Evolutionary conservation across 129 eudicot species (phyloP).

Genomic region (Arctium lappa): DNA sequence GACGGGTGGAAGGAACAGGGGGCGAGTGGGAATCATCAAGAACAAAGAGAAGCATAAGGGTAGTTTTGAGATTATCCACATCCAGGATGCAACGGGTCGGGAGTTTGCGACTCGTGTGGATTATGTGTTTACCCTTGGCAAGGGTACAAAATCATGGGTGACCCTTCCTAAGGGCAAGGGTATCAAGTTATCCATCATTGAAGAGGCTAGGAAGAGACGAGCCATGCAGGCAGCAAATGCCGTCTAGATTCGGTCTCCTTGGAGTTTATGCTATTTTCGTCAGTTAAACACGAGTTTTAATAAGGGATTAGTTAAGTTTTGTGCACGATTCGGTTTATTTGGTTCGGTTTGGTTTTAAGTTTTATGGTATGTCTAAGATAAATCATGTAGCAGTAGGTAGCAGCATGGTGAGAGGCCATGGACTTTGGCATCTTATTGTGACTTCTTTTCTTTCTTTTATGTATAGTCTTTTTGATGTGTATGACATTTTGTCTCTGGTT

Average conservation of each 20-base stretch:
- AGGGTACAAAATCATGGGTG: slow-evolving; percentile 51
- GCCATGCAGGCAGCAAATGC: not conserved
- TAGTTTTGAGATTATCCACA: slow-evolving; percentile 25
- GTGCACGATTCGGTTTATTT: too few species aligned
- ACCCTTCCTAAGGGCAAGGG: slow-evolving; percentile 44
- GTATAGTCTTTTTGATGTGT: too few species aligned
- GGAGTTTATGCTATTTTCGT: not conserved
- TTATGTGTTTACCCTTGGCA: slow-evolving; percentile 38
- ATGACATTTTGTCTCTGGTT: too few species aligned
- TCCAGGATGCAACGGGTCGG: slow-evolving; percentile 35
- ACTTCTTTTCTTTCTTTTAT: too few species aligned
- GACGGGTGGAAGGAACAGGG: slow-evolving; percentile 19
- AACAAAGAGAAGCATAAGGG: slow-evolving; percentile 18
- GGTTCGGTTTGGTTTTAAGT: too few species aligned
- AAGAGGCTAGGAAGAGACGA: slow-evolving; percentile 40
- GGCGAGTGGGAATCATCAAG: slow-evolving; percentile 13
- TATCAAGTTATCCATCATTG: slow-evolving; percentile 41
- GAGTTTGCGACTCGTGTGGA: slow-evolving; percentile 41
- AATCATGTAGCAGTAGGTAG: too few species aligned
- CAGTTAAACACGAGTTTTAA: too few species aligned
- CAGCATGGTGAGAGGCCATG: too few species aligned
- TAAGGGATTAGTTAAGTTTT: too few species aligned
- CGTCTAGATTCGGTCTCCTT: not conserved
- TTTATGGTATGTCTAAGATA: too few species aligned
- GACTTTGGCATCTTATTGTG: too few species aligned